phyloP scores from a whole-genome alignment of 345 rosid genomes.

The Citrus sp. region DNA sequence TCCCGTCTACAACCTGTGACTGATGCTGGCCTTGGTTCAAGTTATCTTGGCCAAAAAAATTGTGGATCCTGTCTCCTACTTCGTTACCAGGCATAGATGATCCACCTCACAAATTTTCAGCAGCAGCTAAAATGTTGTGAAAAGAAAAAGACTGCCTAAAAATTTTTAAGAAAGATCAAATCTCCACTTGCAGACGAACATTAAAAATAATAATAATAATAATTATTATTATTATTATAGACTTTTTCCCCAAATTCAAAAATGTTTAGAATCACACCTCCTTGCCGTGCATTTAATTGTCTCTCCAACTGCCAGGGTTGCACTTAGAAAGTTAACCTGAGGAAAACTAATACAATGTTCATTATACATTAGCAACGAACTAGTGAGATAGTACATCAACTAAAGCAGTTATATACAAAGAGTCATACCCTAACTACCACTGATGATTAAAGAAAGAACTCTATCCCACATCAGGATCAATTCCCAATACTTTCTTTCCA shows the following conservation, averaged over 20 bases:
- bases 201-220: too few species aligned
- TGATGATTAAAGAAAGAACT: background rate
- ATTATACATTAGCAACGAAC: background rate
- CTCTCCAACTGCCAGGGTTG: conserved; percentile 21
- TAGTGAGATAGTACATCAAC: background rate
- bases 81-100: conserved; percentile 97
- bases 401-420: background rate
- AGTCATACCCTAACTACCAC: background rate
- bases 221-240: too few species aligned
- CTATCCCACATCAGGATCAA: background rate
- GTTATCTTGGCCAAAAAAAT: conserved; percentile 76
- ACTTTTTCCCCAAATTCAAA: background rate
- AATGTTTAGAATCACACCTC: conserved; percentile 23
- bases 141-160: conserved; percentile 27
- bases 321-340: conserved; percentile 21
- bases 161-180: conserved; percentile 13
- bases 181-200: background rate
- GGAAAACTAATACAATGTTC: conserved; percentile 7
- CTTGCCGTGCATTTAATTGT: conserved; percentile 26
- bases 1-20: conserved; percentile 54
- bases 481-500: background rate
- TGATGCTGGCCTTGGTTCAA: conserved; percentile 65
- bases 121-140: conserved; percentile 26
- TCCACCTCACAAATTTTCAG: conserved; percentile 28
- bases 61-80: conserved; percentile 86